A percentile compares a stretch with the other conserved stretches of the same genome.
phyloP scores from a whole-genome alignment of 78 protist species.

The Monosiga brevicollis region DNA sequence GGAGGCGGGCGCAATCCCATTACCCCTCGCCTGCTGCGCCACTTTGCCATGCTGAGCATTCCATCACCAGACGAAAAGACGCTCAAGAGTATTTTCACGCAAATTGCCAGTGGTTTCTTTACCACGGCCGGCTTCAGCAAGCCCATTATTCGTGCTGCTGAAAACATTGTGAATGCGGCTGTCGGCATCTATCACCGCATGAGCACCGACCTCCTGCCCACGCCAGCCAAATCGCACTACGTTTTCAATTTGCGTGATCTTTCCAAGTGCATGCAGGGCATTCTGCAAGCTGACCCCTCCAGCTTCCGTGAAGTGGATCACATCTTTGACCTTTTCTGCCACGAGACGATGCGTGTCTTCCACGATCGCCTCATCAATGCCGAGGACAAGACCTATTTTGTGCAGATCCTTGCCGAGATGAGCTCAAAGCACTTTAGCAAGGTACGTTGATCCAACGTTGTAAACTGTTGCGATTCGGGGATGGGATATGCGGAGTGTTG shows the following conservation, averaged over 20 bases:
- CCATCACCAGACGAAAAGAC: slow-evolving; percentile 30
- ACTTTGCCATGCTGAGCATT: slow-evolving; percentile 28
- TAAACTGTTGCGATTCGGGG: no score
- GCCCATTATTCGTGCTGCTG: background rate
- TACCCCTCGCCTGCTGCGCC: slow-evolving; percentile 49
- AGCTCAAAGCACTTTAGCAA: background rate
- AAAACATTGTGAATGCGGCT: background rate
- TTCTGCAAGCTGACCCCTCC: slow-evolving; percentile 13
- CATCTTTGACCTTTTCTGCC: slow-evolving; percentile 26
- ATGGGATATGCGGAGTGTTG: no score
- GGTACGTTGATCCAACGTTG: no score
- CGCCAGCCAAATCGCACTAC: slow-evolving; percentile 72
- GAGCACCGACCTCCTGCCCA: background rate
- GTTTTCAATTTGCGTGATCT: slow-evolving; percentile 73
- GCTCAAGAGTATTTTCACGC: slow-evolving; percentile 43
- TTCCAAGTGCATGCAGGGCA: slow-evolving; percentile 62
- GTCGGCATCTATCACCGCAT: background rate
- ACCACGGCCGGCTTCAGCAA: background rate
- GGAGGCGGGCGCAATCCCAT: slow-evolving; percentile 64
- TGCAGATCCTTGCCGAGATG: slow-evolving; percentile 5
- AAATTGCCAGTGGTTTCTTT: slow-evolving; percentile 12
- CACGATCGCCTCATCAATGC: slow-evolving; percentile 22
- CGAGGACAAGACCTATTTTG: slow-evolving; percentile 29
- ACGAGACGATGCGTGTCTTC: slow-evolving; percentile 21
- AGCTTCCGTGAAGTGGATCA: background rate